phyloP scores from a whole-genome alignment of 2,329 filamentous ascomycete species.

The Talaromyces islandicus region DNA sequence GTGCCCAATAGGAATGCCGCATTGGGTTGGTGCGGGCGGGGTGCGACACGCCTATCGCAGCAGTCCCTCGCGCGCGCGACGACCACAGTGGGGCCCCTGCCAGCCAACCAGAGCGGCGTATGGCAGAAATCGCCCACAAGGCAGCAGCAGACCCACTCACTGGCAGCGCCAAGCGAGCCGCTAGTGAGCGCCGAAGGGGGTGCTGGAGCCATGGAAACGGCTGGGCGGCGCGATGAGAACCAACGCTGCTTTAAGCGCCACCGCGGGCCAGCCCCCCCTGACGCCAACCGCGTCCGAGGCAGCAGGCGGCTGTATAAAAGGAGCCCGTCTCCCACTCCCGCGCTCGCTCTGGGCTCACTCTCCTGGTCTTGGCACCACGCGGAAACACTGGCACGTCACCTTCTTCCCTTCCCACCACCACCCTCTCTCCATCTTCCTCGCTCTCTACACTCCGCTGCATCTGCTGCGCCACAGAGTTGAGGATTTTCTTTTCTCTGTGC shows the following conservation, averaged over 20 bases:
- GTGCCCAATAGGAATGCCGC: background rate
- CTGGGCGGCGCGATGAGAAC: background rate
- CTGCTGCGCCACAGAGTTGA: background rate
- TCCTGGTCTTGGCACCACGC: constrained; percentile 37
- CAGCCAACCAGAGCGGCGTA: background rate
- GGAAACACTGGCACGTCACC: constrained; percentile 26
- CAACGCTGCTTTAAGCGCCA: constrained; percentile 33
- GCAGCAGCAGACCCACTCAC: background rate
- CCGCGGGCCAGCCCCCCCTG: constrained; percentile 32
- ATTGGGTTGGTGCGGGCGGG: constrained; percentile 1
- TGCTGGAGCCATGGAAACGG: constrained; percentile 22
- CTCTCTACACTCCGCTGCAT: constrained; percentile 12
- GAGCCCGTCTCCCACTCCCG: constrained; percentile 32
- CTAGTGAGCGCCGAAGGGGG: constrained; percentile 23
- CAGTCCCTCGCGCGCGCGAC: background rate
- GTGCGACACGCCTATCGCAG: background rate
- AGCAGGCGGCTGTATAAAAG: constrained; percentile 36
- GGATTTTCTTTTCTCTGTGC: constrained; percentile 1
- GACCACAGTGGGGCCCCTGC: background rate
- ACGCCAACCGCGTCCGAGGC: constrained; percentile 17
- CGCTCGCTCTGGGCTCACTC: constrained; percentile 23
- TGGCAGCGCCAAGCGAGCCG: constrained; percentile 9
- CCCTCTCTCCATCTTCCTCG: constrained; percentile 17
- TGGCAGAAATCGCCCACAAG: background rate
- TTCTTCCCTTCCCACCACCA: constrained; percentile 18